Conservation (phyloP, 805 yeast genomes). For the Wickerhamomyces queroliae region DNA sequence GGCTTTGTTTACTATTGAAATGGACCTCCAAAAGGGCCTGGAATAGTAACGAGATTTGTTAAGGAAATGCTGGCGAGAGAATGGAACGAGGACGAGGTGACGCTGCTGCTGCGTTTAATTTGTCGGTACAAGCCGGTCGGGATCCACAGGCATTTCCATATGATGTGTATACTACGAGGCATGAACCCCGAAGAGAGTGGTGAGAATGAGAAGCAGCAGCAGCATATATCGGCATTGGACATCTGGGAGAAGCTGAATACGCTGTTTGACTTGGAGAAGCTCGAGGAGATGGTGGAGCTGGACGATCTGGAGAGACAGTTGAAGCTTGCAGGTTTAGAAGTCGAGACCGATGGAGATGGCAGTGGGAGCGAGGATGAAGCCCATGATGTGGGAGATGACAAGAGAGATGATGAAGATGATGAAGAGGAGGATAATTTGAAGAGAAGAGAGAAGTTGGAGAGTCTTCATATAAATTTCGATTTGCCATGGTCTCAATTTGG, state of each 20-base stretch:
- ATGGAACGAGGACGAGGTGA: conserved; percentile 63
- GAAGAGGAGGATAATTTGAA: background rate
- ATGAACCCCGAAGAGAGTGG: conserved; percentile 8
- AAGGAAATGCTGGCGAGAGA: conserved; percentile 7
- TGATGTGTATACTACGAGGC: conserved; percentile 21
- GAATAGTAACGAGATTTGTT: background rate
- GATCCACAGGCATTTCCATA: conserved; percentile 30
- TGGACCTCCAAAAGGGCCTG: background rate
- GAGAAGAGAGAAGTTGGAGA: conserved; percentile 1
- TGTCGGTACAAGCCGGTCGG: conserved; percentile 72
- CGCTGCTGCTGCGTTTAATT: conserved; percentile 51
- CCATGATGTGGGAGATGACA: conserved; percentile 1
- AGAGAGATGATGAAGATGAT: background rate
- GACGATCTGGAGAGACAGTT: conserved; percentile 57
- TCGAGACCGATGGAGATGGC: too few relatives aligned
- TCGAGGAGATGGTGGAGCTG: conserved; percentile 53
- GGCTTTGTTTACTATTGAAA: background rate
- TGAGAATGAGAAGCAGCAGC: conserved; percentile 32
- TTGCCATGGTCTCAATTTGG: conserved; percentile 42
- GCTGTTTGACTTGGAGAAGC: conserved; percentile 50
- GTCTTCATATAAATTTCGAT: conserved; percentile 22
- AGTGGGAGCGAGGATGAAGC: conserved; percentile 3
- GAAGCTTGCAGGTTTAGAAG: too few relatives aligned
- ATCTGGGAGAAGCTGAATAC: conserved; percentile 51
- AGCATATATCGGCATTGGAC: conserved; percentile 40